A percentile compares a stretch with the other conserved stretches of the same genome.
Evolutionary conservation across 352 stramenopile genomes (phyloP).

Genomic region (Phytophthora litchii): DNA sequence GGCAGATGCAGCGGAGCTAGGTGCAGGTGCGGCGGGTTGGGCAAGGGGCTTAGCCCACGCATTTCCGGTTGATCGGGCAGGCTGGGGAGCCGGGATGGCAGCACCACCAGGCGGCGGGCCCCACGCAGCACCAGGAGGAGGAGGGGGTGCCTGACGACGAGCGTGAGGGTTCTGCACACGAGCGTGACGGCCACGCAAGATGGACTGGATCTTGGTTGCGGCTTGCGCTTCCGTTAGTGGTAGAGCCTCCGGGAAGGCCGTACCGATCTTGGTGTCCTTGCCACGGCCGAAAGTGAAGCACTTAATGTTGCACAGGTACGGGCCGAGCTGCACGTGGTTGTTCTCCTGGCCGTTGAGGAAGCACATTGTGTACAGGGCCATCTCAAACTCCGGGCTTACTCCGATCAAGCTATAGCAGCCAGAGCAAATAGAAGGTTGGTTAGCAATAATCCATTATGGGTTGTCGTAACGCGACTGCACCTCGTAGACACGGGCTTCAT

Average conservation of each 20-base stretch:
- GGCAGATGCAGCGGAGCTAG: slow-evolving; percentile 7
- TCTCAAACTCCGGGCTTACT: slow-evolving; percentile 95
- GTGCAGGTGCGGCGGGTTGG: slow-evolving; percentile 12
- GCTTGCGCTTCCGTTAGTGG: slow-evolving; percentile 76
- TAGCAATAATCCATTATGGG: no score
- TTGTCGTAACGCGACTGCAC: no score
- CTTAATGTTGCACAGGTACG: slow-evolving; percentile 91
- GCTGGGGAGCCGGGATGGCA: slow-evolving; percentile 21
- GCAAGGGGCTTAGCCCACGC: slow-evolving; percentile 41
- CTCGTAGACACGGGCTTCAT: slow-evolving; percentile 92
- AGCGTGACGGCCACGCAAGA: slow-evolving; percentile 53
- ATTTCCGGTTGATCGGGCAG: slow-evolving; percentile 26
- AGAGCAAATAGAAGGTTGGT: background rate
- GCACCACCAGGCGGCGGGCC: slow-evolving; percentile 42
- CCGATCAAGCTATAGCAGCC: slow-evolving; percentile 84
- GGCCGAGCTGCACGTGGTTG: slow-evolving; percentile 85
- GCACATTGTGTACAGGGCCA: slow-evolving; percentile 96
- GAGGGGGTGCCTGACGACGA: slow-evolving; percentile 37
- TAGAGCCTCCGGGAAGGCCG: slow-evolving; percentile 77
- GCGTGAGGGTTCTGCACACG: slow-evolving; percentile 39
- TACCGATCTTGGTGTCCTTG: slow-evolving; percentile 79
- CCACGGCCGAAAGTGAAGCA: slow-evolving; percentile 85
- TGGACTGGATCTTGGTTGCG: slow-evolving; percentile 76
- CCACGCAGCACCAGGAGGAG: slow-evolving; percentile 41
- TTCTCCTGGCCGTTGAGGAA: slow-evolving; percentile 92